Evolutionary conservation across 1,284 basidiomycete species (phyloP).

Genomic region (Apiotrichum porosum): DNA sequence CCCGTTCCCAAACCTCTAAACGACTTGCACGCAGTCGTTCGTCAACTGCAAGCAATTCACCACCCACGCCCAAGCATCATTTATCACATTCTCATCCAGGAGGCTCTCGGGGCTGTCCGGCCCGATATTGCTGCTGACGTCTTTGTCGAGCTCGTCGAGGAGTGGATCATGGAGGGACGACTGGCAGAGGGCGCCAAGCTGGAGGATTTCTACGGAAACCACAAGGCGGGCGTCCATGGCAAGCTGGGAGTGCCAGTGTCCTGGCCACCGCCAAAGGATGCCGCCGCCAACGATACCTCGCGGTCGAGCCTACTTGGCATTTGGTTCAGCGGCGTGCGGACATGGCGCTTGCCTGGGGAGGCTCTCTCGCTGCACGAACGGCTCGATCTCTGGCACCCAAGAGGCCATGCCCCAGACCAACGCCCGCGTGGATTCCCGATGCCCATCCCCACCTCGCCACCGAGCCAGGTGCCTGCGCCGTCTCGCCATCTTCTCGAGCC

Average conservation of each 20-base stretch:
- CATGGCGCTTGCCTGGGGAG: constrained; percentile 47
- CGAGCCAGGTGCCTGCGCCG: constrained; percentile 41
- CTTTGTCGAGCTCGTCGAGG: constrained; percentile 46
- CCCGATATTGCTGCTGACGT: constrained; percentile 43
- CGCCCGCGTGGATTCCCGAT: constrained; percentile 44
- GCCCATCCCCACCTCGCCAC: constrained; percentile 44
- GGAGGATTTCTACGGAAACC: constrained; percentile 36
- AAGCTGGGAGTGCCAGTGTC: no score
- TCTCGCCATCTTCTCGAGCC: constrained; percentile 20
- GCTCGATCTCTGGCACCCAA: constrained; percentile 47
- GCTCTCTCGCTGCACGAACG: constrained; percentile 43
- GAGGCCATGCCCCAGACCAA: constrained; percentile 34
- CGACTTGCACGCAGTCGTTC: constrained; percentile 23
- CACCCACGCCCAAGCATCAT: constrained; percentile 27
- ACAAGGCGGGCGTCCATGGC: no score
- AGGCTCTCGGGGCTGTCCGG: constrained; percentile 25
- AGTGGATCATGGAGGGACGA: constrained; percentile 48
- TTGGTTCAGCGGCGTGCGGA: constrained; percentile 46
- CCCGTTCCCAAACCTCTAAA: not conserved
- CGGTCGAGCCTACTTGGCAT: constrained; percentile 15
- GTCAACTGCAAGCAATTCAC: constrained; percentile 28
- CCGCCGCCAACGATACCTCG: not conserved
- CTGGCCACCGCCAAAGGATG: constrained; percentile 25
- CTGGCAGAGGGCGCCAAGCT: constrained; percentile 40
- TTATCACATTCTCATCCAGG: constrained; percentile 30